Conservation (phyloP, 768 basidiomycete species). For the Amanita pallidorosea region DNA sequence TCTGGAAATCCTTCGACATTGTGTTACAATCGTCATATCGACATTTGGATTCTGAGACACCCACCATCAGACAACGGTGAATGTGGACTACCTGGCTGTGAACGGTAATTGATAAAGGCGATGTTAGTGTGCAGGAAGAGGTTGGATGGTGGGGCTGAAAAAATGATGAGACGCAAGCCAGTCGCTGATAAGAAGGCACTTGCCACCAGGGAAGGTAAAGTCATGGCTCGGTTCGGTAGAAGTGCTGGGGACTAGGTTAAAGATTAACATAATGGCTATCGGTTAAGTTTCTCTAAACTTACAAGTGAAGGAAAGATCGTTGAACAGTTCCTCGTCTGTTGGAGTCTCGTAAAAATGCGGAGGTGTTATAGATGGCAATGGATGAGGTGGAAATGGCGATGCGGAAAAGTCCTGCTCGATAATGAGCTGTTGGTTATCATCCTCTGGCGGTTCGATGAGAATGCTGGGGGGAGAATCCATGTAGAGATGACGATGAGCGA, state of each 20-base stretch:
- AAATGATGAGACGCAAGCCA: not conserved
- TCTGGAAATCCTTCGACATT: not conserved
- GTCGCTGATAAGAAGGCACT: not conserved
- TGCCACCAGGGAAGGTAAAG: not conserved
- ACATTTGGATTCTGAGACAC: not conserved
- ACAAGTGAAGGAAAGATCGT: not conserved
- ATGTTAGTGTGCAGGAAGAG: not conserved
- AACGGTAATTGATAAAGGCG: not conserved
- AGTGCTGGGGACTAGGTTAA: not conserved
- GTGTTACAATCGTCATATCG: not conserved
- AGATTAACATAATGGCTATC: not conserved
- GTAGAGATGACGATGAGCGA: not conserved
- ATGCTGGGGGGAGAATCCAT: slow-evolving; percentile 1
- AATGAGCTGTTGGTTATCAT: not conserved
- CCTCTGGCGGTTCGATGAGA: slow-evolving; percentile 2
- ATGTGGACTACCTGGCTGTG: slow-evolving; percentile 1
- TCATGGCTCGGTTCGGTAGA: not conserved
- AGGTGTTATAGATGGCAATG: not conserved
- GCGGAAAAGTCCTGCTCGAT: not conserved
- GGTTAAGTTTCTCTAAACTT: not conserved
- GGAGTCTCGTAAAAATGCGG: not conserved
- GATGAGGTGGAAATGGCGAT: not conserved
- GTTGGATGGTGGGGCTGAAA: not conserved
- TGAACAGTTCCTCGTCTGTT: not conserved
- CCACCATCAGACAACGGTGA: not conserved